Base-by-base conservation (phyloP, 768 basidiomycete species). In the Tulasnella calospora region DNA sequence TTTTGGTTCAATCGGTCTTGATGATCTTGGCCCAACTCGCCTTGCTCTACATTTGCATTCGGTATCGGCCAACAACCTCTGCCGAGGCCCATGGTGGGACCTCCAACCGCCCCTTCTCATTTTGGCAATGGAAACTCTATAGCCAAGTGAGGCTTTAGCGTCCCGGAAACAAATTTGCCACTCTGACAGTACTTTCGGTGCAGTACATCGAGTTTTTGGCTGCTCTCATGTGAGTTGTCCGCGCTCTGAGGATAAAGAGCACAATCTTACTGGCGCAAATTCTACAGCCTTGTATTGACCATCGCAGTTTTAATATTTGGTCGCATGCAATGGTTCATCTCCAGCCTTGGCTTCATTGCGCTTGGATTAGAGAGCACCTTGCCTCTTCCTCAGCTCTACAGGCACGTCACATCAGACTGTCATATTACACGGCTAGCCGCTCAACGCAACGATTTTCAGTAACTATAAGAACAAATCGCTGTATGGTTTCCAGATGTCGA, bases 11-110 rank as follows among this genome's bases (percentile, higher is more conserved):
- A 84, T 94, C 93, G 23, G 84, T 95, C 77, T 86, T 95, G 74
- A 94, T 95, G 94, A 94, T 95, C 79, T 80, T 92, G 69, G 90
- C 93, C 21, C 94, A 95, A 93, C 87, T 95, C 51, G 92, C 89
- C 23, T 85, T 95, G 47, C 83, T 95, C 70, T 94, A 93, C 83
- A 93, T 95, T 77, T 95, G 94, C 82, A 92, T 94, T 77, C 84
- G 86, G 71, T 94, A 92, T 83, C 89, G 89, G 47, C 91, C 92
- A 6, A 84, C 86, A 72, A 81, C 86, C 41, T 91, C 88, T 80
- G 87, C 90, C 27, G 93, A 92, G 84, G 86, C 83, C 76, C 82
- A 90, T 23, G 36, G 51, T 36, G 88, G 89, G 44, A 84, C 85
- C 9, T 93, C 92, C 6, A 84, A 87, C 30, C 88, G 94, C 41